A percentile compares a stretch with the other conserved stretches of the same genome.
These are phyloP conservation scores for Cutaneotrichosporon dermatis DNA, from an alignment of 1,284 basidiomycete species.

Conservation along the genomic window DNA sequence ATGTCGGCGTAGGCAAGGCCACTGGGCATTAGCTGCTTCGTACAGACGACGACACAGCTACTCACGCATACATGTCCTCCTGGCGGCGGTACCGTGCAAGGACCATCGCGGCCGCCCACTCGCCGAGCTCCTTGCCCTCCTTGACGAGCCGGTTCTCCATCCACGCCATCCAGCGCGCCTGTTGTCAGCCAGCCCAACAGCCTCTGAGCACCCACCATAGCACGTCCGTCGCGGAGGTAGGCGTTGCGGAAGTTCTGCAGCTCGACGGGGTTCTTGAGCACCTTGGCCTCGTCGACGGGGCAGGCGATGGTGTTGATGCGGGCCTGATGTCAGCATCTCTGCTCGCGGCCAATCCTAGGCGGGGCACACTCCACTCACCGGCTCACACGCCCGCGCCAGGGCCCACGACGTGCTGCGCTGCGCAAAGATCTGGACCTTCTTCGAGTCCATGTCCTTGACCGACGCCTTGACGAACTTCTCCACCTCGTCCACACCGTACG, in stretches of 20 bases:
- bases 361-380: slow-evolving; percentile 20
- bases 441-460: slow-evolving; percentile 7
- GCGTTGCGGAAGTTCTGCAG: slow-evolving; percentile 75
- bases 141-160: slow-evolving; percentile 73
- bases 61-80: slow-evolving; percentile 66
- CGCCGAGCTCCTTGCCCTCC: slow-evolving; percentile 71
- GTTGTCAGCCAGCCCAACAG: background rate
- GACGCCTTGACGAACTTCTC: slow-evolving; percentile 53
- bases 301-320: slow-evolving; percentile 38
- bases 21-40: slow-evolving; percentile 22
- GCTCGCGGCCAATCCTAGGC: too few species aligned
- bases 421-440: slow-evolving; percentile 30
- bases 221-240: slow-evolving; percentile 84
- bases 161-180: slow-evolving; percentile 78
- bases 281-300: slow-evolving; percentile 70
- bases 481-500: slow-evolving; percentile 65
- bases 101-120: slow-evolving; percentile 83
- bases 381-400: slow-evolving; percentile 29
- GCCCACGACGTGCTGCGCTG: slow-evolving; percentile 43
- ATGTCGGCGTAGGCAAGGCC: slow-evolving; percentile 93
- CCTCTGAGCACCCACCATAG: slow-evolving; percentile 59
- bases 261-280: slow-evolving; percentile 82
- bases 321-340: slow-evolving; percentile 19
- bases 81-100: slow-evolving; percentile 73
- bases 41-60: background rate